Conservation (phyloP, 352 stramenopile species). For the Globisporangium perplexum region DNA sequence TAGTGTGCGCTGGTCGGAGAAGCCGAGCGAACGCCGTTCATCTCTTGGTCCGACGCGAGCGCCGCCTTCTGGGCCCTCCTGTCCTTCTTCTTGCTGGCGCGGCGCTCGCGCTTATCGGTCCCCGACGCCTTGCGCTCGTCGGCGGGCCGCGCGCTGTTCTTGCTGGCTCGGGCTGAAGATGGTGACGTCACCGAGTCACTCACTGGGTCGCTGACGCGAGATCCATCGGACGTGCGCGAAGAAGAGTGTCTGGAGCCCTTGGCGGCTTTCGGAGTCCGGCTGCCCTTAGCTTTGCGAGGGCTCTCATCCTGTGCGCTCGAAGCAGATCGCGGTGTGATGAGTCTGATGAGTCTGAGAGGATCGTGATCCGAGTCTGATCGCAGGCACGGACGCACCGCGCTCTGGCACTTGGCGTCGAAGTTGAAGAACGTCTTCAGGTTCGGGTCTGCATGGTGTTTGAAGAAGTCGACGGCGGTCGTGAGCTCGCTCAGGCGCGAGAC, state of each 20-base stretch:
- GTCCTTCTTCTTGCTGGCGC: conserved; percentile 16
- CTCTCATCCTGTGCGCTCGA: conserved; percentile 17
- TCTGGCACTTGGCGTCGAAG: conserved; percentile 60
- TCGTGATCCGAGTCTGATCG: not conserved
- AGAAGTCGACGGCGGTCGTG: conserved; percentile 42
- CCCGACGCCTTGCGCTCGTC: too few species aligned
- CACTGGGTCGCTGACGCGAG: not conserved
- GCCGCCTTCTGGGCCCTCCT: conserved; percentile 7
- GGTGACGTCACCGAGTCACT: not conserved
- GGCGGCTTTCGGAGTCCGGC: conserved; percentile 10
- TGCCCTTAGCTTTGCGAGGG: conserved; percentile 21
- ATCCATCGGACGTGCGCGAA: not conserved
- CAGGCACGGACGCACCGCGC: conserved; percentile 32
- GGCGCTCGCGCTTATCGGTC: conserved; percentile 11
- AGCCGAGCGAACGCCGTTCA: not conserved
- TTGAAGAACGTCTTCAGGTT: conserved; percentile 52
- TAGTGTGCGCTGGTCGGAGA: conserved; percentile 9
- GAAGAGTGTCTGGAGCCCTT: conserved; percentile 9
- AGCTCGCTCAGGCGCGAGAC: conserved; percentile 37
- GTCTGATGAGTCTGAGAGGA: not conserved
- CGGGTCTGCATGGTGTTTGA: conserved; percentile 38
- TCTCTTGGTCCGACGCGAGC: not conserved
- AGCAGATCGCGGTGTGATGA: too few species aligned
- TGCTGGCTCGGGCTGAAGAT: conserved; percentile 3
- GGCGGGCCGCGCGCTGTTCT: conserved; percentile 4